phyloP scores from a whole-genome alignment of 495 filamentous ascomycete species.

The Neurospora tetrasperma region DNA sequence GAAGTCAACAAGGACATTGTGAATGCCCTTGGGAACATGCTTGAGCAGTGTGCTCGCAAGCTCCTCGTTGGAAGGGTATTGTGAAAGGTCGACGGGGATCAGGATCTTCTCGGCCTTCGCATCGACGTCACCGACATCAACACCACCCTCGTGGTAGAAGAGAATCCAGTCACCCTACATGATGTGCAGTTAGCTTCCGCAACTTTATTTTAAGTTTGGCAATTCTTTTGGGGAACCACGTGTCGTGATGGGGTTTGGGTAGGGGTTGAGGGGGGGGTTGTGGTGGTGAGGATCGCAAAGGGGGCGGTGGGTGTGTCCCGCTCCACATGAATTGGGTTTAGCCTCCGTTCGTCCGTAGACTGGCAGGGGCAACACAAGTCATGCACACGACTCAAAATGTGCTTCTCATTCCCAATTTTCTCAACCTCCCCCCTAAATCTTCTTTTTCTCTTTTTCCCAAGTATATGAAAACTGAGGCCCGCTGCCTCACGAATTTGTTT shows the following conservation, averaged over 20 bases:
- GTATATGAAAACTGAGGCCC: neutral
- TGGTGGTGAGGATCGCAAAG: neutral
- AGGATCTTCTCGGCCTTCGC: conserved; percentile 97
- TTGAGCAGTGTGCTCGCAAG: conserved; percentile 75
- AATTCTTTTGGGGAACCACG: neutral
- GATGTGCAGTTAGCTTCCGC: conserved; percentile 4
- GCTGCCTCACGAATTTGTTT: neutral
- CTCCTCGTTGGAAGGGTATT: conserved; percentile 94
- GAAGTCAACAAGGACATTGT: conserved; percentile 98
- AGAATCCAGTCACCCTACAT: conserved; percentile 96
- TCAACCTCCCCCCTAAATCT: conserved; percentile 1
- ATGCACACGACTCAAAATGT: conserved; percentile 1
- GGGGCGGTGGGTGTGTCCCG: neutral
- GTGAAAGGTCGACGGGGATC: conserved; percentile 85
- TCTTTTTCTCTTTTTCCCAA: conserved; percentile 2
- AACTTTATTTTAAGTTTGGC: neutral
- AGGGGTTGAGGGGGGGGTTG: neutral
- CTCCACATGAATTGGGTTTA: conserved; percentile 33
- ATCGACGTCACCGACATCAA: conserved; percentile 98
- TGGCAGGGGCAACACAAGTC: conserved; percentile 2
- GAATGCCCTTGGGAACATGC: conserved; percentile 89
- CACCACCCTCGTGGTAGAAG: conserved; percentile 98
- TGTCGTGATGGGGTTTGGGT: neutral
- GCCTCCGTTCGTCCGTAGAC: conserved; percentile 48
- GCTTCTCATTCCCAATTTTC: conserved; percentile 1